phyloP scores from a whole-genome alignment of 164 flowering plant genomes.

The Nelumbo lutea region DNA sequence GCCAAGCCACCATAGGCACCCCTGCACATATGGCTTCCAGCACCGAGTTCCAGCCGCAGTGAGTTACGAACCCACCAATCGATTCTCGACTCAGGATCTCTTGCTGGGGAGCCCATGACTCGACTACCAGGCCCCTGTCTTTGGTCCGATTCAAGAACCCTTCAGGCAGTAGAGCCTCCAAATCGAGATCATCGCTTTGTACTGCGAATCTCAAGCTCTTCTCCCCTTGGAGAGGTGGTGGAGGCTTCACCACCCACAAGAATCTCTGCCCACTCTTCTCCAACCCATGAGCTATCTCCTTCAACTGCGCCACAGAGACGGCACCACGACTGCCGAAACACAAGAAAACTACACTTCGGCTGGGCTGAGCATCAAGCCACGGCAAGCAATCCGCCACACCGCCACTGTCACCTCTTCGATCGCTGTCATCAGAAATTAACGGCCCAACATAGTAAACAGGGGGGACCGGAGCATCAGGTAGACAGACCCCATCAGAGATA shows the following conservation, averaged over 20 bases:
- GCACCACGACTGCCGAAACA: constrained; percentile 6
- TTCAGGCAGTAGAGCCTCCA: constrained; percentile 14
- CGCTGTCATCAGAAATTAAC: neutral
- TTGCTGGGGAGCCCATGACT: constrained; percentile 26
- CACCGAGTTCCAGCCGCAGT: constrained; percentile 28
- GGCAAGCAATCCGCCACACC: neutral
- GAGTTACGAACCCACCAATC: neutral
- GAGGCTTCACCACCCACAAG: constrained; percentile 18
- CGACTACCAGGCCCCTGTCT: constrained; percentile 15
- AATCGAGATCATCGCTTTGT: neutral
- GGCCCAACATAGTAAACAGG: constrained; percentile 27
- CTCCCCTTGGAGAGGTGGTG: neutral
- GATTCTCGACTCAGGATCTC: constrained; percentile 17
- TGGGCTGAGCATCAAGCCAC: constrained; percentile 3
- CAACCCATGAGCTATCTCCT: constrained; percentile 22
- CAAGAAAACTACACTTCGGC: constrained; percentile 3
- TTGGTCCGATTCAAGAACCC: constrained; percentile 22
- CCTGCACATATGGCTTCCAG: constrained; percentile 21
- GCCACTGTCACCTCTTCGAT: neutral
- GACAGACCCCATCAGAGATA: constrained; percentile 16
- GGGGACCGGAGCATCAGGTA: constrained; percentile 14
- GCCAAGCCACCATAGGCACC: constrained; percentile 29
- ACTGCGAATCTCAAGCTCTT: neutral
- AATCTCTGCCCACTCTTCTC: constrained; percentile 19
- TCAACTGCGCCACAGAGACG: constrained; percentile 10